Evolutionary conservation across 257 asterid genomes (phyloP), one percentile per base, ranked within the genome.

Genomic region (Primulina eburnea): DNA sequence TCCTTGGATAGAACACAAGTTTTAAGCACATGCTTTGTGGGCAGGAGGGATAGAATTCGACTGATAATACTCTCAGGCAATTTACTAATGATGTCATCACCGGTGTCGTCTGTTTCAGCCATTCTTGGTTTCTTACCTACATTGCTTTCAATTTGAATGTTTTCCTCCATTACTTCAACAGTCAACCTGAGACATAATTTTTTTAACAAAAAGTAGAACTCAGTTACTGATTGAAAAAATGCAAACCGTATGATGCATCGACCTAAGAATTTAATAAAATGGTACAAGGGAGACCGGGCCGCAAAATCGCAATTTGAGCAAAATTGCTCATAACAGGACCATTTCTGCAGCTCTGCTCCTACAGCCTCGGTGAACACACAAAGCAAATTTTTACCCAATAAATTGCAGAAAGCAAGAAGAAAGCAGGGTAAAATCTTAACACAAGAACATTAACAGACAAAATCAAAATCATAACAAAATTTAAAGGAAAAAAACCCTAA

Each of bases 1-100:
- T 10, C 50, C 6, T 68, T 68, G 6, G 63, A 68, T 64, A 68
- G 16, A n/a, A 68, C 53, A 32, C 63, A 53, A 12, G 72, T 68
- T 68, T 33, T 6, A 4, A 68, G 34, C 9, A 63, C 72, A 0
- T 55, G 53, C 53, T 29, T 53, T 5, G 72, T 18, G 0, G 72
- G 64, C 26, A 68, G 61, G 18, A 43, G 32, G 17, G 64, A 68
- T 52, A 55, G 16, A 53, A 68, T 55, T 1, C 12, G 63, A 18
- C 34, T 52, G 1, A 29, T 28, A 16, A 68, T n/a, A n/a, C 47
- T 10, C 0, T 55, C 72, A 3, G 64, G 64, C 21, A 68, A 55
- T 8, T 68, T 32, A 6, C n/a, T 32, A 30, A 32, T 55, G 55
- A 8, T 9, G 35, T 37, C 72, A 18, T 3, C 14, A 26, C 57